Conservation (phyloP, 2,329 filamentous ascomycete species). For the Cytospora paraplurivora region DNA sequence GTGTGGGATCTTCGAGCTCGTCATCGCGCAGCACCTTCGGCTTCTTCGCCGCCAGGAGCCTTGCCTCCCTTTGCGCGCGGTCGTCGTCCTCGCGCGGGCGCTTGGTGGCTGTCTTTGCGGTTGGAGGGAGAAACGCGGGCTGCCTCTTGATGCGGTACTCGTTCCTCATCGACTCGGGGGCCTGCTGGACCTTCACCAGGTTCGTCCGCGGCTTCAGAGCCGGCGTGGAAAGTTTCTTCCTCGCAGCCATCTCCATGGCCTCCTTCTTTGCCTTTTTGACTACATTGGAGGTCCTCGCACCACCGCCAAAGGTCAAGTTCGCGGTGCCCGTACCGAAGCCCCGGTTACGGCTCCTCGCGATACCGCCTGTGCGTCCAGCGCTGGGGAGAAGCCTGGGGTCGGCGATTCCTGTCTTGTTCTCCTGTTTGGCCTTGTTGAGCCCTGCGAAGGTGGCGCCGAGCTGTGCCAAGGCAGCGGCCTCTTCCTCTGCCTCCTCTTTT, state of each 20-base stretch:
- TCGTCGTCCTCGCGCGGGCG: slow-evolving; percentile 15
- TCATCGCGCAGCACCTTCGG: slow-evolving; percentile 23
- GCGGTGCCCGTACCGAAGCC: slow-evolving; percentile 22
- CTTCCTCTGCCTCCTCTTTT: slow-evolving; percentile 57
- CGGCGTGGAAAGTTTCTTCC: slow-evolving; percentile 44
- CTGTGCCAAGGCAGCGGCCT: slow-evolving; percentile 58
- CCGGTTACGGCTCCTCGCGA: slow-evolving; percentile 29
- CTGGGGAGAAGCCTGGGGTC: slow-evolving; percentile 51
- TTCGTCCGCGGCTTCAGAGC: neutral
- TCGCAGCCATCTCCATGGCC: slow-evolving; percentile 54
- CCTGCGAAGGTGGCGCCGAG: slow-evolving; percentile 60
- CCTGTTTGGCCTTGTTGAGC: slow-evolving; percentile 59
- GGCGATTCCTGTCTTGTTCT: slow-evolving; percentile 60
- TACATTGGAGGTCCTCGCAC: slow-evolving; percentile 45
- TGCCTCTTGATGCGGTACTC: slow-evolving; percentile 51
- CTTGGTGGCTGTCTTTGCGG: slow-evolving; percentile 1
- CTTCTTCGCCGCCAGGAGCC: slow-evolving; percentile 21
- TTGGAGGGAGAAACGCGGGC: slow-evolving; percentile 38
- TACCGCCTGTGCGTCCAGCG: slow-evolving; percentile 20
- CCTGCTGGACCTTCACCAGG: slow-evolving; percentile 44
- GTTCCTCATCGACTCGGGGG: slow-evolving; percentile 57
- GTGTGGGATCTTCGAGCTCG: neutral
- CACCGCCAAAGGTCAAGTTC: slow-evolving; percentile 15
- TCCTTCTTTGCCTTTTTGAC: slow-evolving; percentile 60
- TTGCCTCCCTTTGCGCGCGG: slow-evolving; percentile 24